Evolutionary conservation across 805 yeast genomes (phyloP), one percentile per base, ranked within the genome.

Genomic region (Cyberlindnera maritima): DNA sequence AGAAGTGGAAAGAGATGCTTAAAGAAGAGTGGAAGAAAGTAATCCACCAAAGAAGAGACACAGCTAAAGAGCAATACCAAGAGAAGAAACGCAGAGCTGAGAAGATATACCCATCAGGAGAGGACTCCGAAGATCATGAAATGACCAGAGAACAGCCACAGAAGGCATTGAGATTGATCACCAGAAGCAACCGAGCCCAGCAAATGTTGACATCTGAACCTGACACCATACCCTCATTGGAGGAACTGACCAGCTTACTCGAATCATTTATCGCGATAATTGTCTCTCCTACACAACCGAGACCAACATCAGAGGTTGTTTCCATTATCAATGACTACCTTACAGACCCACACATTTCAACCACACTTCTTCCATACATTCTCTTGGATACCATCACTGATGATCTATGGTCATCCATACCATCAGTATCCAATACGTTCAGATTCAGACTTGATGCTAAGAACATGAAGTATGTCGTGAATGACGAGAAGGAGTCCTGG

Each of bases 311-410:
- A 3, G 29, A 39, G 4, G 15, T 39, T 18, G 18, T 13, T 8
- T 8, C 21, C 2, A 17, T 29, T 8, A n/a, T 44, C 6, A n/a
- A 18, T 2, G 43, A 44, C 9, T 39, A 39, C 34, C 31, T 39
- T 14, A 9, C 36, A 15, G 47, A 35, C 12, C 38, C 38, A 12
- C 31, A 39, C 5, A 29, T 44, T 2, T 4, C 34, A 18, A 44
- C 39, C 9, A 44, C 47, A 10, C 3, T 44, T 11, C 20, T 44
- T 11, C 47, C 47, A 9, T 44, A 39, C 18, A 6, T 44, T 14
- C 23, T 44, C 2, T 19, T 44, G 29, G 43, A 44, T 14, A 17
- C 36, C 31, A 39, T 39, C 12, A 39, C 36, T 5, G 46, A 47
- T 25, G 41, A 34, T 15, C 28, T 47, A 2, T 35, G 46, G 46